Evolutionary conservation across 1,284 basidiomycete genomes (phyloP).

Genomic region (Trichosporon sp.): DNA sequence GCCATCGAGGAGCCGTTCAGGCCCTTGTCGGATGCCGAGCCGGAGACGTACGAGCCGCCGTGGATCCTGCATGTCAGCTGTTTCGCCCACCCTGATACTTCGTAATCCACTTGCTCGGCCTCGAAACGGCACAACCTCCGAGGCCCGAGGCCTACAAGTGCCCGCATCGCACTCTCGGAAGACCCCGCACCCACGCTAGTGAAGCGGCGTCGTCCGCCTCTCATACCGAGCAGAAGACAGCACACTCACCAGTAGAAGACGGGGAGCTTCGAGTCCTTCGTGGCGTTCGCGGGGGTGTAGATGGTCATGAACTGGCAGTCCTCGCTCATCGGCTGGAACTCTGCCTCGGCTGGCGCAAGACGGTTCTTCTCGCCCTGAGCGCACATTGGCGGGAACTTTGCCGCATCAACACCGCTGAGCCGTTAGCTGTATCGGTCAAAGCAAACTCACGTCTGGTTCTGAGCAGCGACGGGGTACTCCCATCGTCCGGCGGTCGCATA

Average conservation of each 20-base stretch:
- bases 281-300: slow-evolving; percentile 59
- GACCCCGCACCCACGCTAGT: neutral
- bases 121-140: neutral
- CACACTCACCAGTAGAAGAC: slow-evolving; percentile 59
- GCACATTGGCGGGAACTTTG: slow-evolving; percentile 63
- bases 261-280: slow-evolving; percentile 44
- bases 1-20: slow-evolving; percentile 76
- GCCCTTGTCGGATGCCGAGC: slow-evolving; percentile 64
- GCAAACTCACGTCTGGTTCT: slow-evolving; percentile 22
- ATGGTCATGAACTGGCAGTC: slow-evolving; percentile 72
- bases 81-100: neutral
- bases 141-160: neutral
- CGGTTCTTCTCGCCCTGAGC: slow-evolving; percentile 53
- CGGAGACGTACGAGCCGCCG: slow-evolving; percentile 76
- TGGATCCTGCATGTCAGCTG: slow-evolving; percentile 61
- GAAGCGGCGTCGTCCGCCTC: neutral
- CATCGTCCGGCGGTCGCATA: slow-evolving; percentile 38
- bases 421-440: neutral
- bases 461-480: slow-evolving; percentile 19
- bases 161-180: too few relatives aligned
- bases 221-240: neutral
- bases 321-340: slow-evolving; percentile 50
- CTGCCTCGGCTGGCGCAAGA: neutral
- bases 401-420: slow-evolving; percentile 48
- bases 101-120: neutral